These are phyloP conservation scores for Camellia granthamiana DNA, from an alignment of 148 eudicot species.

Conservation along the genomic window DNA sequence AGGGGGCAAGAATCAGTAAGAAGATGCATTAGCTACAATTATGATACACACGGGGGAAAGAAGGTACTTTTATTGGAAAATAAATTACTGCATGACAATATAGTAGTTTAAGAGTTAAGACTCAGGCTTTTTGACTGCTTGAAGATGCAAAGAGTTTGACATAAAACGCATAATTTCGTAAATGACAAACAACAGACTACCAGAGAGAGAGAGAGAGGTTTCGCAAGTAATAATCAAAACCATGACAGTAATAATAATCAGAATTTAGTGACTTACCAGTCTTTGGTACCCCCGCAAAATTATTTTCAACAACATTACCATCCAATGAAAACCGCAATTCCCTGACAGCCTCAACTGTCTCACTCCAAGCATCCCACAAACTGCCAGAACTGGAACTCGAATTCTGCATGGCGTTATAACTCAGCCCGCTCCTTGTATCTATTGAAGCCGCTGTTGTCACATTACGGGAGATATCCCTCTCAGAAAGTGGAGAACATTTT, in stretches of 20 bases:
- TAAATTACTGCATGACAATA: neutral
- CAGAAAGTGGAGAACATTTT: slow-evolving; percentile 22
- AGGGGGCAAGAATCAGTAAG: slow-evolving; percentile 12
- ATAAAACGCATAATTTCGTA: neutral
- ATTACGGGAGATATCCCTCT: slow-evolving; percentile 21
- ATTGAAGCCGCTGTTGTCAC: slow-evolving; percentile 19
- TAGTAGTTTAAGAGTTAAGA: neutral
- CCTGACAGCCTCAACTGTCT: slow-evolving; percentile 77
- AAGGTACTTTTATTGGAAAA: neutral
- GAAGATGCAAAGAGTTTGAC: neutral
- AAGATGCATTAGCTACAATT: neutral
- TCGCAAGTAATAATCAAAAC: neutral
- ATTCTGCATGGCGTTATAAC: slow-evolving; percentile 23
- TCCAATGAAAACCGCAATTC: slow-evolving; percentile 77
- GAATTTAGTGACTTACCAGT: slow-evolving; percentile 24
- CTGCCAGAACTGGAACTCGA: slow-evolving; percentile 28
- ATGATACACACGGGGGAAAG: neutral
- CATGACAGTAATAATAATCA: neutral
- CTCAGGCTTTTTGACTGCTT: neutral
- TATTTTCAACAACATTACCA: slow-evolving; percentile 49
- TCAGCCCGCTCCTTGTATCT: slow-evolving; percentile 20
- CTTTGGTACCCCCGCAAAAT: slow-evolving; percentile 22
- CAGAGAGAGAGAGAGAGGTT: neutral
- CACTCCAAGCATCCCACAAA: slow-evolving; percentile 79
- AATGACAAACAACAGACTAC: neutral